Percentiles rank a stretch among this genome's conserved stretches.
Conservation (phyloP, 2,329 filamentous ascomycete species). For the Chalaropsis thielavioides region DNA sequence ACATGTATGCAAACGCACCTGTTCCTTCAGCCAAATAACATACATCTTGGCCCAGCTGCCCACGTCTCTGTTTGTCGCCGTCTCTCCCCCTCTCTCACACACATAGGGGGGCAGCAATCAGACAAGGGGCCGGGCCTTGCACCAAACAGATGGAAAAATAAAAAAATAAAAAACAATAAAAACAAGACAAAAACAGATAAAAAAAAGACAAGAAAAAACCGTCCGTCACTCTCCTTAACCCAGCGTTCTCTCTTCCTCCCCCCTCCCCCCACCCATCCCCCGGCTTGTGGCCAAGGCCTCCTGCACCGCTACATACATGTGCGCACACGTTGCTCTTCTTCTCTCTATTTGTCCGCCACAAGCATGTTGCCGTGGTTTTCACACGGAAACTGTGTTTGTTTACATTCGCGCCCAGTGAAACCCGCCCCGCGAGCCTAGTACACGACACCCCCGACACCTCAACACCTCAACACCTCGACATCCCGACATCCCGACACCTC, state of each 20-base stretch:
- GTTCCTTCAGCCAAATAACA: neutral
- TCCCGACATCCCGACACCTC: too few species aligned
- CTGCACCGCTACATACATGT: neutral
- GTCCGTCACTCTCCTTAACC: too few species aligned
- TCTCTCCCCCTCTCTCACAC: neutral
- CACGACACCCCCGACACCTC: too few species aligned
- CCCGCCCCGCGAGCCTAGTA: neutral
- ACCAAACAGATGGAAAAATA: neutral
- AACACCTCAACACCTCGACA: too few species aligned
- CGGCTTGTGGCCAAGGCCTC: neutral
- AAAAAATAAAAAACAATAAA: too few species aligned
- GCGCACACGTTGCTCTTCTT: neutral
- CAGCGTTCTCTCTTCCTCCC: neutral
- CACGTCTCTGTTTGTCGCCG: neutral
- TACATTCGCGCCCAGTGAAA: neutral
- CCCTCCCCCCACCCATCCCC: too few species aligned
- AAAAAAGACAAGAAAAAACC: too few species aligned
- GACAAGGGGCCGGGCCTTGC: neutral
- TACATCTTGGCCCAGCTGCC: neutral
- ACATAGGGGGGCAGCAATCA: too few species aligned
- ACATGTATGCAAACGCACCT: neutral
- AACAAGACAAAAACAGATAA: too few species aligned
- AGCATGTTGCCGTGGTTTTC: neutral
- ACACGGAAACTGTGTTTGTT: neutral
- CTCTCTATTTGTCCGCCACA: neutral